phyloP scores from a whole-genome alignment of 345 rosid genomes.

The Capsella bursapastoris region DNA sequence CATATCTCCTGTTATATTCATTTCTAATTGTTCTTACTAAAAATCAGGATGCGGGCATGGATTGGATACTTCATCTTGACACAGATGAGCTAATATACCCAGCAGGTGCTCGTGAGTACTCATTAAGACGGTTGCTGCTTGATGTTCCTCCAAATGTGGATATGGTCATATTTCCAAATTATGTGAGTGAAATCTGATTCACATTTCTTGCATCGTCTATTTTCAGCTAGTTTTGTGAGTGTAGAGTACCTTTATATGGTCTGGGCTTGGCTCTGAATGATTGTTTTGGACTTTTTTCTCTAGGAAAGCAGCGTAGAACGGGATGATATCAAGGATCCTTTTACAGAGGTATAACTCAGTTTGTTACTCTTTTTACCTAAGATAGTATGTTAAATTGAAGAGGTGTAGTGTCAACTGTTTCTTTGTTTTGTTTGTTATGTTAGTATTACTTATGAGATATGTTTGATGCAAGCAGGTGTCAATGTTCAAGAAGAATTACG shows the following conservation, averaged over 20 bases:
- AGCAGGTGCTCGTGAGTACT: conserved; percentile 90
- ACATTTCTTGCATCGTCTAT: background rate
- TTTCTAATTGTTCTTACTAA: conserved; percentile 19
- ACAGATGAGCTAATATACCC: conserved; percentile 94
- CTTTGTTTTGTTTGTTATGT: background rate
- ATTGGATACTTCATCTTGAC: conserved; percentile 96
- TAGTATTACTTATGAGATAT: conserved; percentile 15
- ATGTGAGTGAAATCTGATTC: conserved; percentile 62
- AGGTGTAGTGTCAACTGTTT: background rate
- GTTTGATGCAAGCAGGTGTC: conserved; percentile 65
- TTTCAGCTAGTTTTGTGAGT: conserved; percentile 21
- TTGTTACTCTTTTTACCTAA: conserved; percentile 18
- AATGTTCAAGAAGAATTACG: conserved; percentile 91
- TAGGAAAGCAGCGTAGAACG: conserved; percentile 94
- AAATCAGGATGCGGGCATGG: conserved; percentile 77
- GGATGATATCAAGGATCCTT: conserved; percentile 91
- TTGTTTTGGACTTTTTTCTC: conserved; percentile 27
- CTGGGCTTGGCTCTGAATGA: conserved; percentile 17
- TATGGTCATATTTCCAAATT: conserved; percentile 94
- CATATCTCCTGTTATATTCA: conserved; percentile 19
- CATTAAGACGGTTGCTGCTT: conserved; percentile 76
- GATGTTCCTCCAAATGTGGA: conserved; percentile 88
- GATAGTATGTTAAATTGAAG: conserved; percentile 2
- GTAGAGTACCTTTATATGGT: background rate
- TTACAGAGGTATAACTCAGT: conserved; percentile 69